phyloP scores from a whole-genome alignment of 2,329 filamentous ascomycete genomes.

The Chaetomium sp. region DNA sequence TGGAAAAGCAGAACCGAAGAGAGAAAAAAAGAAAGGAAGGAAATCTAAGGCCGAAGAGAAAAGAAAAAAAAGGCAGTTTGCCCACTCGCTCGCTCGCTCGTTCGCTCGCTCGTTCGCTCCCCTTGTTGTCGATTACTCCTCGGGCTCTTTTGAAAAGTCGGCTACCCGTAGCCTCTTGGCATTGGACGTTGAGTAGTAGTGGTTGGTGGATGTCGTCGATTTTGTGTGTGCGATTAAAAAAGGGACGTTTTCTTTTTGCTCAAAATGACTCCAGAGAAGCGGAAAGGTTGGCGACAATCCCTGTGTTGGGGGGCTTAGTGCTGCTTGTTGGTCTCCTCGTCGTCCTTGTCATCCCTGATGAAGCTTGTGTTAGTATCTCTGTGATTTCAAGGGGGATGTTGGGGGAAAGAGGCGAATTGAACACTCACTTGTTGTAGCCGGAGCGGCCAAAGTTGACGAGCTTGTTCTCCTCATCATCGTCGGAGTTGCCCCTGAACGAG shows the following conservation, averaged over 20 bases:
- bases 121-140: no score
- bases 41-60: not conserved
- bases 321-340: constrained; percentile 27
- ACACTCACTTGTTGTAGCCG: constrained; percentile 39
- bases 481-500: constrained; percentile 21
- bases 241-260: no score
- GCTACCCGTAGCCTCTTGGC: no score
- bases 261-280: no score
- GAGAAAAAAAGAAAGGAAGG: not conserved
- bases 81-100: not conserved
- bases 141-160: no score
- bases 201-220: no score
- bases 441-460: constrained; percentile 25
- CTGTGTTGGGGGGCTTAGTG: not conserved
- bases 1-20: not conserved
- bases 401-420: not conserved
- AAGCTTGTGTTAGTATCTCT: constrained; percentile 9
- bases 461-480: constrained; percentile 28
- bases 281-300: no score
- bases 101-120: no score
- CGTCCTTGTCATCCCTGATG: constrained; percentile 32
- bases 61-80: not conserved
- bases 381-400: not conserved
- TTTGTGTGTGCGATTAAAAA: no score
- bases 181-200: no score